A percentile compares a stretch with the other conserved stretches of the same genome.
Conservation (phyloP, 176 grass and related monocot species). For the Poa pratensis region DNA sequence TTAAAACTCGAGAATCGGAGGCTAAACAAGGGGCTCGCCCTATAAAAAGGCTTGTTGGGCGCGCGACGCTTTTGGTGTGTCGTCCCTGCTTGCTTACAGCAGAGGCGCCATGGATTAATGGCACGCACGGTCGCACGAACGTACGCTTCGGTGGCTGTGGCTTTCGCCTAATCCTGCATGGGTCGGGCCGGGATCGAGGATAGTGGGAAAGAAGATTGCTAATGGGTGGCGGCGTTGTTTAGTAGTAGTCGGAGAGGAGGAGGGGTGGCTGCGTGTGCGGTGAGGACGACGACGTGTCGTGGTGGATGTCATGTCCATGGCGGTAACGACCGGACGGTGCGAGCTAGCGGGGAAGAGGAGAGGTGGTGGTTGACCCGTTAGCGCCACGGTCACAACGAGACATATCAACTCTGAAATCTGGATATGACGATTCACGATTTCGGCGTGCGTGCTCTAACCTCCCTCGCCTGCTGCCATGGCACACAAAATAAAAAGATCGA, state of each 20-base stretch:
- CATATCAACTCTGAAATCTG: neutral
- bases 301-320: conserved; percentile 48
- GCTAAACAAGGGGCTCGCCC: neutral
- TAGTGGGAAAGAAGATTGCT: neutral
- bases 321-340: conserved; percentile 5
- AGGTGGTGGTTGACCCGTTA: conserved; percentile 31
- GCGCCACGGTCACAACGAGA: conserved; percentile 15
- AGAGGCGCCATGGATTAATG: conserved; percentile 35
- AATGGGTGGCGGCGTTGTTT: conserved; percentile 8
- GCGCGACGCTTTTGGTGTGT: conserved; percentile 24
- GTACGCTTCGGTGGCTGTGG: neutral
- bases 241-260: neutral
- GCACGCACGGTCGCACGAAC: neutral
- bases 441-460: neutral
- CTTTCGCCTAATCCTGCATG: conserved; percentile 3
- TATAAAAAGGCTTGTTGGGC: conserved; percentile 37
- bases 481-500: neutral
- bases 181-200: neutral
- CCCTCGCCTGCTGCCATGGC: neutral
- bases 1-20: neutral
- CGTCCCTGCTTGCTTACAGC: conserved; percentile 27
- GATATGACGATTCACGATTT: neutral
- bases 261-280: neutral
- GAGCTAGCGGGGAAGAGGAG: neutral
- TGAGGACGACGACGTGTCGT: neutral